Evolutionary conservation across 2,329 filamentous ascomycete species (phyloP).

Genomic region (Alternaria sp.): DNA sequence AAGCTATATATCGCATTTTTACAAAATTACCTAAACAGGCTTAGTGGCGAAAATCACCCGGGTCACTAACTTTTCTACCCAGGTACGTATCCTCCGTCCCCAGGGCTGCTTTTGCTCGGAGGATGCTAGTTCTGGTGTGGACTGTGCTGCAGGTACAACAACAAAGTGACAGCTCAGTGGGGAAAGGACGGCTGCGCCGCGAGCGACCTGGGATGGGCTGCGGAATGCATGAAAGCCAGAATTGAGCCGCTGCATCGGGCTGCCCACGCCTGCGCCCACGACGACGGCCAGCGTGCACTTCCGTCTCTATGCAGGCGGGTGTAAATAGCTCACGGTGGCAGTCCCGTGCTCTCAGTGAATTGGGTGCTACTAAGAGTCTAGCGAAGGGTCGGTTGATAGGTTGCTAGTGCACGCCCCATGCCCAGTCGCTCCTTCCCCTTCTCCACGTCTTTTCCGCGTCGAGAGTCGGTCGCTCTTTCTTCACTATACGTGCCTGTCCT

Average conservation of each 20-base stretch:
- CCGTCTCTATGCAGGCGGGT: conserved; percentile 5
- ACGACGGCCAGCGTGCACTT: conserved; percentile 1
- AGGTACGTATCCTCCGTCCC: too few species aligned
- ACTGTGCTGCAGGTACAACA: conserved; percentile 14
- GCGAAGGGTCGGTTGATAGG: conserved; percentile 1
- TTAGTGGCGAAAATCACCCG: too few species aligned
- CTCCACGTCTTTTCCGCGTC: conserved; percentile 32
- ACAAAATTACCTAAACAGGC: too few species aligned
- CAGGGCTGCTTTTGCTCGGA: conserved; percentile 9
- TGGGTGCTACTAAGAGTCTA: conserved; percentile 5
- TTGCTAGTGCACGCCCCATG: conserved; percentile 16
- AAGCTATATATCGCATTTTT: too few species aligned
- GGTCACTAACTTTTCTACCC: too few species aligned
- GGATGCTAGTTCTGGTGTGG: conserved; percentile 12
- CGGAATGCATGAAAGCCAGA: background rate
- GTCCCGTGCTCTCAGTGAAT: conserved; percentile 13
- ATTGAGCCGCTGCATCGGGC: background rate
- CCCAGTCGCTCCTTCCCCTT: conserved; percentile 27
- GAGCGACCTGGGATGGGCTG: background rate
- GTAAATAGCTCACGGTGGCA: conserved; percentile 9
- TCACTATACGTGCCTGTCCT: conserved; percentile 17
- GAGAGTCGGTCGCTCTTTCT: conserved; percentile 34
- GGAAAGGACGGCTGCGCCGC: background rate
- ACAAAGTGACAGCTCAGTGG: conserved; percentile 2
- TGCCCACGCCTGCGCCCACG: background rate